These are phyloP conservation scores for Auriscalpium orientale DNA, from an alignment of 768 basidiomycete species.

Conservation along the genomic window DNA sequence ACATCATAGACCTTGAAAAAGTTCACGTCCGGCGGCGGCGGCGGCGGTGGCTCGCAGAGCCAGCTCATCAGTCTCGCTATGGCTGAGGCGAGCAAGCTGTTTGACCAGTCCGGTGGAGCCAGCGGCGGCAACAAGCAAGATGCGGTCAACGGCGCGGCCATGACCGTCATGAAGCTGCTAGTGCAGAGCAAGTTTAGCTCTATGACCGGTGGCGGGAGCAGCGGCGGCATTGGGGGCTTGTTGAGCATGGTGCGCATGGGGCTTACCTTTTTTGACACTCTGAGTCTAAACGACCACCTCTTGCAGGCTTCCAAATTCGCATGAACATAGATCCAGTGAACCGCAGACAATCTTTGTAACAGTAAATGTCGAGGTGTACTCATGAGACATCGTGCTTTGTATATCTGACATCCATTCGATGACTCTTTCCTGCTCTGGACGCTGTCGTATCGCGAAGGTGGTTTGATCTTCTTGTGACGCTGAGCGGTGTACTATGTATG, in stretches of 20 bases:
- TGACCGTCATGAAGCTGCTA: slow-evolving; percentile 79
- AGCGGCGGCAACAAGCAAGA: slow-evolving; percentile 72
- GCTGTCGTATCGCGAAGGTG: no score
- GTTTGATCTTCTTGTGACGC: no score
- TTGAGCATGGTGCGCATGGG: slow-evolving; percentile 26
- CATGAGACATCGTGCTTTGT: background rate
- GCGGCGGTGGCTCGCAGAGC: slow-evolving; percentile 40
- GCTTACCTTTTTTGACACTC: background rate
- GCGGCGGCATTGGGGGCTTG: slow-evolving; percentile 59
- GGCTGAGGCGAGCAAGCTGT: slow-evolving; percentile 70
- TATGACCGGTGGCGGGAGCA: slow-evolving; percentile 51
- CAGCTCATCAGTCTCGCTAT: slow-evolving; percentile 82
- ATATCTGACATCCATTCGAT: background rate
- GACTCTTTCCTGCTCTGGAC: no score
- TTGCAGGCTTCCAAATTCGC: slow-evolving; percentile 26
- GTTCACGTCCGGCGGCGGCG: slow-evolving; percentile 47
- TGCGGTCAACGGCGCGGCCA: slow-evolving; percentile 75
- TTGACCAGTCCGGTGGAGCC: slow-evolving; percentile 61
- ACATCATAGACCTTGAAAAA: slow-evolving; percentile 48
- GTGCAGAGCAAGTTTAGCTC: slow-evolving; percentile 58
- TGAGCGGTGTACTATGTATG: no score
- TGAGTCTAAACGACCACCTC: background rate
- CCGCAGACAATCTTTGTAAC: background rate
- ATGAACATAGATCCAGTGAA: slow-evolving; percentile 2
- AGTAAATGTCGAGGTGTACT: background rate